Evolutionary conservation across 345 rosid genomes (phyloP).

Genomic region (Eucalyptus cloeziana): DNA sequence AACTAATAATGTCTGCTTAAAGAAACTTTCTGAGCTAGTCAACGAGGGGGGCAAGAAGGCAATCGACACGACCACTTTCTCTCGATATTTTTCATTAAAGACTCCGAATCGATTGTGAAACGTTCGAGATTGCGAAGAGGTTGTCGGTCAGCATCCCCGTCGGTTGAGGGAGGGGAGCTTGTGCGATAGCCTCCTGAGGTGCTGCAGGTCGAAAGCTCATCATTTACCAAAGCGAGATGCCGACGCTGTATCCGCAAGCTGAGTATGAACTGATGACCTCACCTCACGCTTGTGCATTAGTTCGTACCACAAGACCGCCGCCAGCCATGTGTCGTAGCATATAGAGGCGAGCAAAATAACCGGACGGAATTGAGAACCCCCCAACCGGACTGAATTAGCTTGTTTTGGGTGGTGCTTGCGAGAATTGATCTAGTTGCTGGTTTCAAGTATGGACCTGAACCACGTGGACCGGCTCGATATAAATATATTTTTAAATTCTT

Average conservation of each 20-base stretch:
- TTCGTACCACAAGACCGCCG: background rate
- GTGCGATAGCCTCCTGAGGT: background rate
- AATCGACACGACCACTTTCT: background rate
- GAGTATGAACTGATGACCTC: background rate
- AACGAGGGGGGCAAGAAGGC: background rate
- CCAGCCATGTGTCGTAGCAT: background rate
- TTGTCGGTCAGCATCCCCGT: background rate
- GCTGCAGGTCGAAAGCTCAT: background rate
- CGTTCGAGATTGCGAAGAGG: background rate
- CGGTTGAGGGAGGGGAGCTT: background rate
- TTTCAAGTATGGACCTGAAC: background rate
- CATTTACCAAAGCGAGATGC: background rate
- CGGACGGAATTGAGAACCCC: fast-evolving
- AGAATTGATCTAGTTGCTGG: background rate
- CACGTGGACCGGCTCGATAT: too few relatives aligned
- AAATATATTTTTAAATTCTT: too few relatives aligned
- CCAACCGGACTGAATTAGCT: fast-evolving
- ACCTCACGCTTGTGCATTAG: background rate
- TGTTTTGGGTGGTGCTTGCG: background rate
- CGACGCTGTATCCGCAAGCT: fast-evolving
- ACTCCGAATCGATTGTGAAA: background rate
- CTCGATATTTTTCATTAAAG: background rate
- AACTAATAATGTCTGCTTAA: background rate
- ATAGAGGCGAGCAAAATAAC: background rate
- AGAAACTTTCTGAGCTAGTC: background rate